phyloP scores from a whole-genome alignment of 441 rosid genomes.

The Metrosideros polymorpha region DNA sequence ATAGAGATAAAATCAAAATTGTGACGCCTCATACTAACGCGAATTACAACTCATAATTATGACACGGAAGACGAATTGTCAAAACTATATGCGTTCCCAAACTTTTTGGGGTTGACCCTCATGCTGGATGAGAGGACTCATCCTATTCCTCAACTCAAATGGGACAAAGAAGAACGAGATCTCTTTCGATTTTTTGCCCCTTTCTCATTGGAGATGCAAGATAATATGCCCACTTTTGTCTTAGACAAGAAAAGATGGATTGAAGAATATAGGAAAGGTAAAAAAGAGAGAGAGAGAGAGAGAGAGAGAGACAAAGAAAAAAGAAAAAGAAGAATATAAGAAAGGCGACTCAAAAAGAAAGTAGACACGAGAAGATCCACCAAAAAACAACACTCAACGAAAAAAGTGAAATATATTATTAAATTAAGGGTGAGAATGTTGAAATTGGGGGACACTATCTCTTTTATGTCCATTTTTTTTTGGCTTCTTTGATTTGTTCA shows the following conservation, averaged over 20 bases:
- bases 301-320: background rate
- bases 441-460: conserved; percentile 35
- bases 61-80: background rate
- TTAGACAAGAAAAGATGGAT: background rate
- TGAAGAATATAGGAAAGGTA: background rate
- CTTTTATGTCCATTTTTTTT: conserved; percentile 16
- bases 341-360: background rate
- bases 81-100: background rate
- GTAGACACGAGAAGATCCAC: conserved; percentile 10
- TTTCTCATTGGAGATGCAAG: background rate
- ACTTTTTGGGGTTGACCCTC: background rate
- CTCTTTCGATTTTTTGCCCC: background rate
- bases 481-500: conserved; percentile 9
- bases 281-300: background rate
- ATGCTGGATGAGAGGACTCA: background rate
- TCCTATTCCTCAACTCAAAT: background rate
- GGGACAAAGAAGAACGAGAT: background rate
- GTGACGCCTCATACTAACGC: too few species aligned
- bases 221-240: background rate
- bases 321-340: background rate
- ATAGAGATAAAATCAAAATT: too few species aligned
- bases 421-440: conserved; percentile 15
- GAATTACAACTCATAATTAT: too few species aligned
- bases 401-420: background rate
- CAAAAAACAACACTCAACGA: conserved; percentile 4